A percentile compares a stretch with the other conserved stretches of the same genome.
These are phyloP conservation scores for Combretum micranthum DNA, from an alignment of 345 rosid species.

Conservation along the genomic window DNA sequence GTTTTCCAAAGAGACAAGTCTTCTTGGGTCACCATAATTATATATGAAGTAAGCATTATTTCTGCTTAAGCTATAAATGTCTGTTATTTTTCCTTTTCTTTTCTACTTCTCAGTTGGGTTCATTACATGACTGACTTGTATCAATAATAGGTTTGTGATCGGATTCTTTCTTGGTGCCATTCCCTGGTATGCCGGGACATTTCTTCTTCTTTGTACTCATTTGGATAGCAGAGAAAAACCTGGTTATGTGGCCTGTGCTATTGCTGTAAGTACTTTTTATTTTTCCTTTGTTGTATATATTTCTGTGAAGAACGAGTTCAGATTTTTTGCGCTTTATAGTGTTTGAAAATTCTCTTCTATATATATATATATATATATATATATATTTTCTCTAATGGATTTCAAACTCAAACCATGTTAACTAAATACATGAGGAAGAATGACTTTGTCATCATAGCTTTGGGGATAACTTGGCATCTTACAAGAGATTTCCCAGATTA, in stretches of 20 bases:
- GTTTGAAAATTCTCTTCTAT: background rate
- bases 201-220: slow-evolving; percentile 40
- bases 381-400: too few relatives aligned
- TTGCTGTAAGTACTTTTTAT: slow-evolving; percentile 48
- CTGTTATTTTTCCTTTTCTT: background rate
- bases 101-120: background rate
- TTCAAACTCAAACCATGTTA: too few relatives aligned
- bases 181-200: slow-evolving; percentile 80
- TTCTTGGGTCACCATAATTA: too few relatives aligned
- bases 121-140: background rate
- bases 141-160: slow-evolving; percentile 43
- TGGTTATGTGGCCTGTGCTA: slow-evolving; percentile 72
- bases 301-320: background rate
- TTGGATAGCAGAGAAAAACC: slow-evolving; percentile 79
- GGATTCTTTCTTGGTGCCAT: slow-evolving; percentile 85
- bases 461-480: too few relatives aligned
- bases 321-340: background rate
- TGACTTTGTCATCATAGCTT: too few relatives aligned
- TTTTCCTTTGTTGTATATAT: background rate
- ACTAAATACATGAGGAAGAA: too few relatives aligned
- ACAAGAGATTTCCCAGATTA: too few relatives aligned
- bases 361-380: too few relatives aligned
- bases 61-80: background rate
- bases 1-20: too few relatives aligned
- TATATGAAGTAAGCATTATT: too few relatives aligned